Base-by-base conservation (phyloP, 1,284 basidiomycete species). In the Malassezia vespertilionis region DNA sequence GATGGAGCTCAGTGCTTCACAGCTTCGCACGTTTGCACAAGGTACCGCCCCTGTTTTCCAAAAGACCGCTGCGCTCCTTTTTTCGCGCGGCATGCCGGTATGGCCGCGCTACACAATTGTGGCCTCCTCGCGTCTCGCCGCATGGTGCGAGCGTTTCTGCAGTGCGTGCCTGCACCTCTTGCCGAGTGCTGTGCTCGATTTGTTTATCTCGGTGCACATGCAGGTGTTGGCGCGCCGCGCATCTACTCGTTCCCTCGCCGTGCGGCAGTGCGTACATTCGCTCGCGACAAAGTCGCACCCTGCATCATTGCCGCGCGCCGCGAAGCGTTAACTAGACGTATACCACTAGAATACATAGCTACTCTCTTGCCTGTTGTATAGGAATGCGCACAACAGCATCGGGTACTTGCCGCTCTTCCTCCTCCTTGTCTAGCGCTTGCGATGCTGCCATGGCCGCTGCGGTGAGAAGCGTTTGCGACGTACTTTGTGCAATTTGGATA, bases 401-500 rank as follows among this genome's bases (percentile, higher is more conserved):
- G 11, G 48, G 48, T 21, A 44, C 31, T 5, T 32, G 11, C 15
- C 41, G 36, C 24, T 31, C 26, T 17, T 26, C 33, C 17, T 31
- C 34, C 7, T 34, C 17, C 14, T 33, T 35, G 18, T 37, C 35
- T 20, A n/a, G 7, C 31, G 35, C 46, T 34, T 21, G n/a, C 23
- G 21, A 4, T 3, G 35, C 40, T 21, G 20, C 28, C 23, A 28
- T 22, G 26, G 39, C 34, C 12, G 38, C 20, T 22, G 24, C 28
- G 22, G 40, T 35, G 21, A 7, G 22, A 17, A 37, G 30, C 20
- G 14, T 17, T 26, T 5, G 5, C n/a, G 5, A 44, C 47, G 51
- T 53, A 64, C 58, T 55, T 45, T 58, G 52, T 27, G 65, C 65
- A 14, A 68, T 58, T 40, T 64, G 64, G 24, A 68, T 68, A 9